Base-by-base conservation (phyloP, 2,329 filamentous ascomycete species). In the Endothia cerciana region DNA sequence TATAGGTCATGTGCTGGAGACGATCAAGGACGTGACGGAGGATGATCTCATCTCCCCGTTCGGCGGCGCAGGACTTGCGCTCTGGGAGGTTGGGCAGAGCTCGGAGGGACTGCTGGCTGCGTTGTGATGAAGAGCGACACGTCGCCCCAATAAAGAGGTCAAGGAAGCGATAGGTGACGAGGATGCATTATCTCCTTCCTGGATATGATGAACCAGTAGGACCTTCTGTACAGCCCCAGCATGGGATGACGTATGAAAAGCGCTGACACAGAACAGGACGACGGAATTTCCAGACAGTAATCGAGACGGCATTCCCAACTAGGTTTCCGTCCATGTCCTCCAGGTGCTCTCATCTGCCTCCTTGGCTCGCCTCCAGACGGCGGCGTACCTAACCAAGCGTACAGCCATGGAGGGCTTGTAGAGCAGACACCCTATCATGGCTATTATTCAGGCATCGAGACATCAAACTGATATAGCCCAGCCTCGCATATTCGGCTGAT, bases 71-170 rank as follows among this genome's bases (percentile, higher is more conserved):
- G 68, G 68, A 3, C 55, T 69, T 28, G 68, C 68, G 6, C 64
- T 69, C 28, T 69, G 68, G 68, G 68, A 69, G 41, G 64, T 69
- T 25, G 68, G 68, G 10, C 68, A 69, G 64, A 68, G 68, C 41
- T 66, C 68, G 2, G 51, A 19, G n/a, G 68, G 63, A 10, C 56
- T 69, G 17, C 47, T 69, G 60, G 55, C 47, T 57, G 47, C 66
- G 28, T 30, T 68, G 40, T 68, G 56, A 65, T 8, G 30, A 22
- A n/a, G 3, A 40, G 6, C 7, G 13, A 25, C 6, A 13, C 5
- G 19, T n/a, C 33, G 4, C 10, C 10, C 33, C 10, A 25, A 38
- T 17, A 25, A 45, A 22, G 19, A 45, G 19, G n/a, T 10, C 7
- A 45, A 45, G 43, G 22, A 25, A 6, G 38, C 41, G 33, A 25